Percentiles rank a stretch among this genome's conserved stretches.
These are phyloP conservation scores for Rhynchosporium secalis DNA, from an alignment of 2,329 filamentous ascomycete species.

Conservation along the genomic window DNA sequence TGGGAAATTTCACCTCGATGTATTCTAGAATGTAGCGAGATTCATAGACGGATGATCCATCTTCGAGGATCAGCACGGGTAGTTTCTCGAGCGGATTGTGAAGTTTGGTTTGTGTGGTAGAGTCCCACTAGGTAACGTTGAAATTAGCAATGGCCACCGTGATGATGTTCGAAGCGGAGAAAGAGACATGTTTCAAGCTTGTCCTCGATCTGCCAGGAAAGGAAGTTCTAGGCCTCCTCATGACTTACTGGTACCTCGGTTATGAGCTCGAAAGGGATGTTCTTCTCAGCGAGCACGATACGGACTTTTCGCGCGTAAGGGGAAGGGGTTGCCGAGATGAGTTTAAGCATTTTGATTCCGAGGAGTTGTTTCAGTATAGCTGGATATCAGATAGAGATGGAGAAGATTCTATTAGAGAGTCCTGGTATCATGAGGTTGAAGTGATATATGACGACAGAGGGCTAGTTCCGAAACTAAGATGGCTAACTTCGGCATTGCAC, in stretches of 20 bases:
- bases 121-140: conserved; percentile 3
- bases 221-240: no score
- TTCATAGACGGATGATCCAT: conserved; percentile 19
- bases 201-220: no score
- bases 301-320: conserved; percentile 22
- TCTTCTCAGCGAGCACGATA: conserved; percentile 22
- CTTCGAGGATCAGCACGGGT: conserved; percentile 21
- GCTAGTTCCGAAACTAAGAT: neutral
- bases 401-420: no score
- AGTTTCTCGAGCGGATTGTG: conserved; percentile 23
- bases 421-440: neutral
- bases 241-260: conserved; percentile 16
- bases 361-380: neutral
- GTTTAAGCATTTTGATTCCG: conserved; percentile 16
- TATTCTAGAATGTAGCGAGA: conserved; percentile 21
- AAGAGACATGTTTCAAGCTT: no score
- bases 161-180: no score
- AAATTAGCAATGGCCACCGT: no score
- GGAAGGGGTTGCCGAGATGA: conserved; percentile 22
- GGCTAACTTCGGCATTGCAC: neutral
- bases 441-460: conserved; percentile 5
- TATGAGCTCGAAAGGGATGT: conserved; percentile 19
- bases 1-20: conserved; percentile 18
- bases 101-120: conserved; percentile 12
- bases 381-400: no score